Percentiles rank a stretch among this genome's conserved stretches.
These are phyloP conservation scores for Cyclostephanos tholiformis DNA, from an alignment of 108 stramenopile genomes.

Conservation along the genomic window DNA sequence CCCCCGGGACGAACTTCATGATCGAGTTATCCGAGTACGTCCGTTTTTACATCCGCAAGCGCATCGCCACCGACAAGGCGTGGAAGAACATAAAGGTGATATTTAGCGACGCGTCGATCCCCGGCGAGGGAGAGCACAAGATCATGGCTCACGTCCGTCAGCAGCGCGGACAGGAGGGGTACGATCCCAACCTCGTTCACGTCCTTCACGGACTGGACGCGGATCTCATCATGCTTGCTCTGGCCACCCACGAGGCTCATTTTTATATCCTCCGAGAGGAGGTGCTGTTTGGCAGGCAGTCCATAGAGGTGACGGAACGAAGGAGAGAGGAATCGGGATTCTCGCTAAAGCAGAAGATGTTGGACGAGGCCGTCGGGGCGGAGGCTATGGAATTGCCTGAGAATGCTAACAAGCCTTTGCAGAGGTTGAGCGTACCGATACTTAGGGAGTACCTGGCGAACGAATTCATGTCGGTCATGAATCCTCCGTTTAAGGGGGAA, in stretches of 20 bases:
- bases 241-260: constrained; percentile 98
- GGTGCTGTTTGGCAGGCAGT: constrained; percentile 86
- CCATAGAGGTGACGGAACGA: constrained; percentile 63
- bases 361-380: constrained; percentile 81
- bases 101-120: constrained; percentile 95
- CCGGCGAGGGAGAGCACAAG: constrained; percentile 99
- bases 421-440: constrained; percentile 85
- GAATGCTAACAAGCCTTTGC: constrained; percentile 80
- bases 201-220: constrained; percentile 98
- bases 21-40: constrained; percentile 82
- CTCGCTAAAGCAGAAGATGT: constrained; percentile 63
- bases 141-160: constrained; percentile 93
- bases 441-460: constrained; percentile 92
- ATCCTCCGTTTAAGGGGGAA: constrained; percentile 66
- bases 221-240: constrained; percentile 98
- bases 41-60: constrained; percentile 88
- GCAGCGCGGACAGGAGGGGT: constrained; percentile 92
- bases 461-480: constrained; percentile 79
- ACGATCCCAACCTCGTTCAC: constrained; percentile 95
- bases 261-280: constrained; percentile 97
- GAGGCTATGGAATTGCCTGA: constrained; percentile 74
- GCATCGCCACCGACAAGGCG: constrained; percentile 88
- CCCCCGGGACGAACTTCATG: constrained; percentile 99
- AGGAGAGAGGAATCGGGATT: constrained; percentile 75
- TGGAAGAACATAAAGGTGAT: constrained; percentile 92